Conservation (phyloP, 495 filamentous ascomycete genomes). For the Penicillium arizonense region DNA sequence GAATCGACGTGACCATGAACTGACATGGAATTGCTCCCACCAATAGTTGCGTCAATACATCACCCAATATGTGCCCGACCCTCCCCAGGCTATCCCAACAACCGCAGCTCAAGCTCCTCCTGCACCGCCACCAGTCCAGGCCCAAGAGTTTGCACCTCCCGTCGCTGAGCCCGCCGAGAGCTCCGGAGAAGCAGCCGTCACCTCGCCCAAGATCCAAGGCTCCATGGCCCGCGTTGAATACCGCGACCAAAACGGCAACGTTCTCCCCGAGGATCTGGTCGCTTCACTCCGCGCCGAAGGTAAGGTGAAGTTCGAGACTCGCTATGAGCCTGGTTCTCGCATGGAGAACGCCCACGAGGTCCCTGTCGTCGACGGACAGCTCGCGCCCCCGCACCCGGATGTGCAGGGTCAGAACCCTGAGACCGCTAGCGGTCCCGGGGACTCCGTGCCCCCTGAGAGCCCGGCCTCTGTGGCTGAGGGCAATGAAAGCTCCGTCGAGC, state of each 20-base stretch:
- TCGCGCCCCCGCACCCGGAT: slow-evolving; percentile 82
- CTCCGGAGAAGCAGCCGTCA: slow-evolving; percentile 39
- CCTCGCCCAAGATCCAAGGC: slow-evolving; percentile 56
- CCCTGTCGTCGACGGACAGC: slow-evolving; percentile 64
- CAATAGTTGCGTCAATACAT: slow-evolving; percentile 43
- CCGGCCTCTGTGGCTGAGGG: slow-evolving; percentile 53
- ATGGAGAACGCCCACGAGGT: slow-evolving; percentile 38
- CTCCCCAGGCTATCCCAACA: slow-evolving; percentile 27
- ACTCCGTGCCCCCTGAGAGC: slow-evolving; percentile 37
- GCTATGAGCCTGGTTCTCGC: slow-evolving; percentile 86
- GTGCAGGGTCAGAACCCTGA: slow-evolving; percentile 71
- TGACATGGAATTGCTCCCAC: slow-evolving; percentile 17
- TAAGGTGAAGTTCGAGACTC: slow-evolving; percentile 91
- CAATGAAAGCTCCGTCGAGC: slow-evolving; percentile 61
- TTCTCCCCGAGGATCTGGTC: slow-evolving; percentile 81
- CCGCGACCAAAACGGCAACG: slow-evolving; percentile 88
- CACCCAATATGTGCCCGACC: slow-evolving; percentile 25
- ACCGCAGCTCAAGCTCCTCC: slow-evolving; percentile 13
- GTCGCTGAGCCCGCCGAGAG: slow-evolving; percentile 14
- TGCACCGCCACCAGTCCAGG: slow-evolving; percentile 13
- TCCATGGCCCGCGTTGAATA: slow-evolving; percentile 89
- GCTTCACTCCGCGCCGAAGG: slow-evolving; percentile 70
- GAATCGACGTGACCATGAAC: slow-evolving; percentile 24
- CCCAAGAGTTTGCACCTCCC: slow-evolving; percentile 10
- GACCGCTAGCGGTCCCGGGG: slow-evolving; percentile 46